phyloP scores from a whole-genome alignment of 1,139 yeast species.

The Saccharomyces hybrid region DNA sequence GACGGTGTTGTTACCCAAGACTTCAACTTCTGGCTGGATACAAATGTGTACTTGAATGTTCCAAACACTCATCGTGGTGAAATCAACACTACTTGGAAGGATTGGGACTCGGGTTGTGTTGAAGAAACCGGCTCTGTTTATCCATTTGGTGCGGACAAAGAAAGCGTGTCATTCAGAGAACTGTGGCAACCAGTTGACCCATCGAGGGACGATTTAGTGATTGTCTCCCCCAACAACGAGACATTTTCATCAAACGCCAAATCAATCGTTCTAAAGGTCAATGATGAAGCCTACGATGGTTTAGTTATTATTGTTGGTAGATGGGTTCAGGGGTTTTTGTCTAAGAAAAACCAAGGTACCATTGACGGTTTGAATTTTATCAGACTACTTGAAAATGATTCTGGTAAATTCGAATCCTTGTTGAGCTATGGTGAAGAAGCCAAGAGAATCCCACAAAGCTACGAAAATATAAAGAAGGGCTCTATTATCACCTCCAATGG shows the following conservation, averaged over 20 bases:
- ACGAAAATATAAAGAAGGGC: conserved; percentile 17
- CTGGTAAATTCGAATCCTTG: conserved; percentile 13
- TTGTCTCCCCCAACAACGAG: conserved; percentile 9
- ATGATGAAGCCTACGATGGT: conserved; percentile 33
- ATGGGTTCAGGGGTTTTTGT: conserved; percentile 47
- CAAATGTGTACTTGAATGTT: conserved; percentile 23
- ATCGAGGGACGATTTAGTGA: conserved; percentile 16
- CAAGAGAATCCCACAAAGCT: conserved; percentile 26
- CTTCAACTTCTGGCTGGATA: conserved; percentile 26
- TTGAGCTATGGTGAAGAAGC: conserved; percentile 30
- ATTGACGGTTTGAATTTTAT: conserved; percentile 21
- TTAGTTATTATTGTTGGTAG: conserved; percentile 43
- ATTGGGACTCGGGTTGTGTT: conserved; percentile 28
- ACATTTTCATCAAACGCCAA: conserved; percentile 12
- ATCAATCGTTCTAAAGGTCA: conserved; percentile 33
- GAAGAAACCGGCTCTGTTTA: conserved; percentile 28
- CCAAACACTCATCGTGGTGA: conserved; percentile 26
- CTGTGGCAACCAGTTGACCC: conserved; percentile 32
- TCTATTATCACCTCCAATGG: conserved; percentile 18
- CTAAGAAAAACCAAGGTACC: conserved; percentile 31
- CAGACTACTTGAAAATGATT: conserved; percentile 18
- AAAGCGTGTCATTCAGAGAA: conserved; percentile 27
- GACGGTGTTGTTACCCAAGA: conserved; percentile 16
- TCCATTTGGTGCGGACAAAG: conserved; percentile 26
- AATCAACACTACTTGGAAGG: conserved; percentile 26